Conservation (phyloP, 2,329 filamentous ascomycete genomes). For the Diaporthe vexans region DNA sequence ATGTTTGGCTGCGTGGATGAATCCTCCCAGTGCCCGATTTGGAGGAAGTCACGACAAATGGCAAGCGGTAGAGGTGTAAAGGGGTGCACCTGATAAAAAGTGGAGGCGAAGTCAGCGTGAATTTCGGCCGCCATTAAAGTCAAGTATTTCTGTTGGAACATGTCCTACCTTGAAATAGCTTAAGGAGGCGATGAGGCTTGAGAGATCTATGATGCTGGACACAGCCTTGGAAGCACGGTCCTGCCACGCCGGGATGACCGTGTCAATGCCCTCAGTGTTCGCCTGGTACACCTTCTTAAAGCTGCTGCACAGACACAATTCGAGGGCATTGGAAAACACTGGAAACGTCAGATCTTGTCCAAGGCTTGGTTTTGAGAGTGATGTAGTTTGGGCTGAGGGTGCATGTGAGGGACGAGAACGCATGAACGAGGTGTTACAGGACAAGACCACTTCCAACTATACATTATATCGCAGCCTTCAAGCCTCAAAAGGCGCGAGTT, state of each 20-base stretch:
- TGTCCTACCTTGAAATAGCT: conserved; percentile 2
- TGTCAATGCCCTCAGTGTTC: background rate
- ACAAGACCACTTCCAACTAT: background rate
- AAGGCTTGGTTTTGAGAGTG: background rate
- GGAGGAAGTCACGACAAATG: background rate
- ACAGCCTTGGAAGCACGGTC: conserved; percentile 1
- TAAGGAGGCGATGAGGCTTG: background rate
- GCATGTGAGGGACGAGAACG: background rate
- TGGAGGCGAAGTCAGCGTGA: background rate
- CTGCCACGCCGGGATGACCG: background rate
- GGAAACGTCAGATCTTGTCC: background rate
- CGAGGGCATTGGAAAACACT: background rate
- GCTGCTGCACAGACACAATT: background rate
- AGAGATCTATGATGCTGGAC: background rate
- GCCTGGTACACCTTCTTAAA: conserved; percentile 4
- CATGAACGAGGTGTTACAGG: background rate
- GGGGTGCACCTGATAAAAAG: background rate
- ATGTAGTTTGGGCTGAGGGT: background rate
- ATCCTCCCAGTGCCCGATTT: background rate
- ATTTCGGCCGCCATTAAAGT: background rate
- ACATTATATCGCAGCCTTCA: background rate
- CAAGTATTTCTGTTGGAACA: background rate
- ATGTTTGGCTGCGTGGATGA: background rate
- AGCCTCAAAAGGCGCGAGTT: background rate
- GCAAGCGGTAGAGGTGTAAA: background rate